phyloP scores from a whole-genome alignment of 176 grass and related monocot genomes.

The Triticum urartu region DNA sequence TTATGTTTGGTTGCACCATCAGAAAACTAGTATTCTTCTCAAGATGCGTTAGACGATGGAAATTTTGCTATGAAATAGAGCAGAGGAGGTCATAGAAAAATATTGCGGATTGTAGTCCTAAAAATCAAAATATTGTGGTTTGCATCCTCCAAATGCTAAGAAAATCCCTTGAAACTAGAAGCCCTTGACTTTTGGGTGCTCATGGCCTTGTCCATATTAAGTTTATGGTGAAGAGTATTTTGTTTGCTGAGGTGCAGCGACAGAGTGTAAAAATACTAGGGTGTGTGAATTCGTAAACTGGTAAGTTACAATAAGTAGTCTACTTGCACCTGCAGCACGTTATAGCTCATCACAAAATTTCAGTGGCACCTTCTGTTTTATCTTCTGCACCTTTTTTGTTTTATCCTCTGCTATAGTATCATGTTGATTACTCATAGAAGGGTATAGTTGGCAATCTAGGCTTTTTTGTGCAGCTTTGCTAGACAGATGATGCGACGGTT shows the following conservation, averaged over 20 bases:
- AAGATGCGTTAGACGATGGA: not conserved
- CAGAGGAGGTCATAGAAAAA: not conserved
- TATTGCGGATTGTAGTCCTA: not conserved
- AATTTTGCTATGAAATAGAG: not conserved
- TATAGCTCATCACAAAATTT: not conserved
- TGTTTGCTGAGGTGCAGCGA: not conserved
- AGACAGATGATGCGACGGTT: not conserved
- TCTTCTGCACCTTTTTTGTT: not conserved
- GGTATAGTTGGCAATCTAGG: not conserved
- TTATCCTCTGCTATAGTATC: not conserved
- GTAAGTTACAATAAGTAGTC: not conserved
- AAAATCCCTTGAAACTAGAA: not conserved
- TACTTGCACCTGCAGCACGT: not conserved
- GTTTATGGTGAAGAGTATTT: not conserved
- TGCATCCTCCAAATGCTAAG: not conserved
- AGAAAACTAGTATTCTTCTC: not conserved
- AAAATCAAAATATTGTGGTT: not conserved
- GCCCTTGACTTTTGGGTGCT: not conserved
- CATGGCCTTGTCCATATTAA: not conserved
- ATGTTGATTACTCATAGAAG: constrained; percentile 15
- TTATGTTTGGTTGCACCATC: not conserved
- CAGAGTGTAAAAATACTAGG: not conserved
- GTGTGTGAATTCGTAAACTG: not conserved
- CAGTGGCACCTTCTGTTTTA: not conserved
- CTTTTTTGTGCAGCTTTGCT: not conserved